These are phyloP conservation scores for Kingdonia uniflora DNA, from an alignment of 164 flowering plant species.

Conservation along the genomic window DNA sequence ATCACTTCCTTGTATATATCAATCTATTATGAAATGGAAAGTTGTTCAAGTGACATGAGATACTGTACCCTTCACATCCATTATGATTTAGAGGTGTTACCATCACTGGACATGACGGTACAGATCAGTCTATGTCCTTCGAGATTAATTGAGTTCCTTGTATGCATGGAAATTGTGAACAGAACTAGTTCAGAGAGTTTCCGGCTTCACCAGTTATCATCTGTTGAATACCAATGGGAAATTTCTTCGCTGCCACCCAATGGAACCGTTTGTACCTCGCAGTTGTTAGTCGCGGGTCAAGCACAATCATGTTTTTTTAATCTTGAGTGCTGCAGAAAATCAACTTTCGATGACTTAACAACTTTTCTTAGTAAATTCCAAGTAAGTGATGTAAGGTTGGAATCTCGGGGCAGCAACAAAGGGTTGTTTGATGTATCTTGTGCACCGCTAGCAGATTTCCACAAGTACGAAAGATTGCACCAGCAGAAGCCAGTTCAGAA, in stretches of 20 bases:
- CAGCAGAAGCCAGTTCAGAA: constrained; percentile 43
- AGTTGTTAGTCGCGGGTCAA: constrained; percentile 54
- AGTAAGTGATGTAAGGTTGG: constrained; percentile 40
- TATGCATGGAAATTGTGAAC: constrained; percentile 83
- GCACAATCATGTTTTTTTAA: constrained; percentile 72
- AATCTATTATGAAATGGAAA: constrained; percentile 83
- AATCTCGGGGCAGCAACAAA: constrained; percentile 21
- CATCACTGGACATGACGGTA: constrained; percentile 72
- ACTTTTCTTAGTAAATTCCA: constrained; percentile 11
- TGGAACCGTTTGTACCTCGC: constrained; percentile 36
- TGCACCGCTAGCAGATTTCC: constrained; percentile 65
- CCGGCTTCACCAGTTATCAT: constrained; percentile 69
- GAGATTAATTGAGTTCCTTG: constrained; percentile 70
- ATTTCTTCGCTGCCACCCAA: constrained; percentile 54
- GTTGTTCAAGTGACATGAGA: constrained; percentile 44
- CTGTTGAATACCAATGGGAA: constrained; percentile 74
- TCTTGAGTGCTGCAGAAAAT: constrained; percentile 41
- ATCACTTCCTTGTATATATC: constrained; percentile 46
- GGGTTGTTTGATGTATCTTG: constrained; percentile 37
- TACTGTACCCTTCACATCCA: constrained; percentile 71
- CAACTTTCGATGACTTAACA: constrained; percentile 18
- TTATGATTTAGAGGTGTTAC: constrained; percentile 67
- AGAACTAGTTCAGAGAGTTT: constrained; percentile 54
- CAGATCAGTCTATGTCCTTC: constrained; percentile 62
- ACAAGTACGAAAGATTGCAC: constrained; percentile 49